phyloP scores from a whole-genome alignment of 192 early-diverging fungal genomes.

The Phycomyces blakesleeanus region DNA sequence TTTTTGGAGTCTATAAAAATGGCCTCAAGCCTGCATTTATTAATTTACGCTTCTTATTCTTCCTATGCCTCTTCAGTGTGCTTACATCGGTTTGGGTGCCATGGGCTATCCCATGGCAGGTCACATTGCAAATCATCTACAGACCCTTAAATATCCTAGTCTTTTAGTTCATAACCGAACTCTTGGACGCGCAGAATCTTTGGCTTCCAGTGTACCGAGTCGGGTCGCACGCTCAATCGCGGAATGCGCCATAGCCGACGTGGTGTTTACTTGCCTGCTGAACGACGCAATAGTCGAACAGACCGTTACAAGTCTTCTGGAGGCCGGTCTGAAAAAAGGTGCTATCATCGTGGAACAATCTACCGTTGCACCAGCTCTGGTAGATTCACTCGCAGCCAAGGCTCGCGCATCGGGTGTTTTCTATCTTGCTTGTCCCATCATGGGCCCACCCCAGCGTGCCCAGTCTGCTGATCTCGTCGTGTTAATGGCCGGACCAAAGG shows the following conservation, averaged over 20 bases:
- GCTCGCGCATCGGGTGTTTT: slow-evolving; percentile 19
- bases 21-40: not conserved
- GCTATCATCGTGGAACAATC: slow-evolving; percentile 56
- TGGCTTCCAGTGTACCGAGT: slow-evolving; percentile 32
- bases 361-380: slow-evolving; percentile 49
- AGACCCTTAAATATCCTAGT: slow-evolving; percentile 21
- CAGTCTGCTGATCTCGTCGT: slow-evolving; percentile 46
- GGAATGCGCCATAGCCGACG: slow-evolving; percentile 37
- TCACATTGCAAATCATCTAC: slow-evolving; percentile 14
- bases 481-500: slow-evolving; percentile 44
- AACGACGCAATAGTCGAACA: slow-evolving; percentile 50
- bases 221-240: slow-evolving; percentile 29
- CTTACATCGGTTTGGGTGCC: slow-evolving; percentile 62
- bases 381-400: slow-evolving; percentile 28
- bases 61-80: slow-evolving; percentile 30
- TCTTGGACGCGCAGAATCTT: slow-evolving; percentile 32
- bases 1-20: not conserved
- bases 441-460: slow-evolving; percentile 41
- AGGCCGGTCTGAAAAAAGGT: slow-evolving; percentile 15
- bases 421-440: slow-evolving; percentile 30
- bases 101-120: slow-evolving; percentile 58
- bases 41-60: not conserved
- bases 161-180: slow-evolving; percentile 67
- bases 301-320: not conserved
- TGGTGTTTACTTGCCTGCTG: slow-evolving; percentile 60